These are phyloP conservation scores for Podospora comata DNA, from an alignment of 495 filamentous ascomycete genomes.

Conservation along the genomic window DNA sequence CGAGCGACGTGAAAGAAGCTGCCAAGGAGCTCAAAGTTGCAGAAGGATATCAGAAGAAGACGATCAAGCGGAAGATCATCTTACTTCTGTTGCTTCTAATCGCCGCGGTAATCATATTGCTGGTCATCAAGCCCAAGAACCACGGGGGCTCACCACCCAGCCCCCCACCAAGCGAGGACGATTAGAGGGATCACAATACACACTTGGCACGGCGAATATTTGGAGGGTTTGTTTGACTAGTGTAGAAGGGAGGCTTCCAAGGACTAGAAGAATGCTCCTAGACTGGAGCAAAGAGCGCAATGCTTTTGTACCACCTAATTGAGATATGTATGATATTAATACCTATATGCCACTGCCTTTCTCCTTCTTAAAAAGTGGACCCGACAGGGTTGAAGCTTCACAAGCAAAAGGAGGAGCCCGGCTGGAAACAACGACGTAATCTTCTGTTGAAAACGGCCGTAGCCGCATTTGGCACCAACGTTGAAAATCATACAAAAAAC, in stretches of 20 bases:
- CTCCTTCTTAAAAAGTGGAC: conserved; percentile 1
- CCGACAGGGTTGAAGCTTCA: conserved; percentile 11
- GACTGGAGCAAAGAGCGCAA: background rate
- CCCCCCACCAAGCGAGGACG: background rate
- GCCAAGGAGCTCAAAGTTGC: conserved; percentile 88
- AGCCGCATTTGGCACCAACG: no score
- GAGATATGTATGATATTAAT: conserved; percentile 2
- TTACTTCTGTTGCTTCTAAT: conserved; percentile 81
- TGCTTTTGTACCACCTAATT: conserved; percentile 7
- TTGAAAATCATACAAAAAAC: no score
- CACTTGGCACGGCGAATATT: background rate
- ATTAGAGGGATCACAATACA: background rate
- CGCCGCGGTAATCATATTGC: conserved; percentile 78
- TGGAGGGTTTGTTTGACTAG: conserved; percentile 2
- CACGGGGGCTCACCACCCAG: conserved; percentile 17
- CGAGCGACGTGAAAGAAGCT: conserved; percentile 80
- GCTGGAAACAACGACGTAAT: no score
- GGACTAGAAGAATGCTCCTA: background rate
- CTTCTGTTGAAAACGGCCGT: no score
- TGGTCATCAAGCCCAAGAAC: conserved; percentile 78
- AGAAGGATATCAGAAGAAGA: conserved; percentile 79
- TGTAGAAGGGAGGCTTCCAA: background rate
- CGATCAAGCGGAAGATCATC: conserved; percentile 87
- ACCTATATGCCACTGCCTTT: background rate
- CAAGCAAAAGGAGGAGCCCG: background rate